phyloP scores from a whole-genome alignment of 2,329 filamentous ascomycete genomes.

The Parafenestella ontariensis region DNA sequence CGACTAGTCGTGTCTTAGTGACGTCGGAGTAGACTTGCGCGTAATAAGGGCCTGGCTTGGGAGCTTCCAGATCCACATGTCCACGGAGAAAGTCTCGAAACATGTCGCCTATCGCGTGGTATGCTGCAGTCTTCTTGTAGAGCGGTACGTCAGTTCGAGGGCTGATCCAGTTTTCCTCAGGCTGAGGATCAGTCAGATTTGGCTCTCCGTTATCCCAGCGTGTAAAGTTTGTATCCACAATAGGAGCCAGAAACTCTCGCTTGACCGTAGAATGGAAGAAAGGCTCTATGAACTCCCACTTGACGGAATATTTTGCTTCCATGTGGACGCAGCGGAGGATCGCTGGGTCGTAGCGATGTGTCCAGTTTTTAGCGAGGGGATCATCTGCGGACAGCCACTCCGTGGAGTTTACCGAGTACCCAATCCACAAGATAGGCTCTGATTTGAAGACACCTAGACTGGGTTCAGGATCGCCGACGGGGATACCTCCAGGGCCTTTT shows the following conservation, averaged over 20 bases:
- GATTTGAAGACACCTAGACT: constrained; percentile 37
- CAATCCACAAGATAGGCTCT: constrained; percentile 47
- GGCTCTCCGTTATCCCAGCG: constrained; percentile 45
- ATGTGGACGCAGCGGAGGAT: constrained; percentile 45
- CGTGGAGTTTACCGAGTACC: constrained; percentile 39
- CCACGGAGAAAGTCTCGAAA: constrained; percentile 42
- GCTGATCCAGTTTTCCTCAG: constrained; percentile 32
- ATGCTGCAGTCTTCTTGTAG: constrained; percentile 46
- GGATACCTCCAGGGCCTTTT: constrained; percentile 40
- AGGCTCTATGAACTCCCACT: constrained; percentile 40
- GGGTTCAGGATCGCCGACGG: constrained; percentile 22
- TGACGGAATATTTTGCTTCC: constrained; percentile 44
- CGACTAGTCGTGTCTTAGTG: constrained; percentile 54
- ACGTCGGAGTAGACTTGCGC: constrained; percentile 41
- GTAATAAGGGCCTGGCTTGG: constrained; percentile 36
- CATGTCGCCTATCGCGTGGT: constrained; percentile 42
- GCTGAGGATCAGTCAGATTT: constrained; percentile 42
- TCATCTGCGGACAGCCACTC: constrained; percentile 26
- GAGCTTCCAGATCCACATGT: constrained; percentile 37
- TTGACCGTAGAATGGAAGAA: constrained; percentile 30
- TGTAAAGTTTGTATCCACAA: constrained; percentile 41
- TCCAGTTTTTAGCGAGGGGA: constrained; percentile 35
- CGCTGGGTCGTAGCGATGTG: constrained; percentile 34
- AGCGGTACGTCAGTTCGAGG: constrained; percentile 29
- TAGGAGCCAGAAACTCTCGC: constrained; percentile 32